Evolutionary conservation across 1,284 basidiomycete species (phyloP).

Genomic region (Chondrostereum purpureum): DNA sequence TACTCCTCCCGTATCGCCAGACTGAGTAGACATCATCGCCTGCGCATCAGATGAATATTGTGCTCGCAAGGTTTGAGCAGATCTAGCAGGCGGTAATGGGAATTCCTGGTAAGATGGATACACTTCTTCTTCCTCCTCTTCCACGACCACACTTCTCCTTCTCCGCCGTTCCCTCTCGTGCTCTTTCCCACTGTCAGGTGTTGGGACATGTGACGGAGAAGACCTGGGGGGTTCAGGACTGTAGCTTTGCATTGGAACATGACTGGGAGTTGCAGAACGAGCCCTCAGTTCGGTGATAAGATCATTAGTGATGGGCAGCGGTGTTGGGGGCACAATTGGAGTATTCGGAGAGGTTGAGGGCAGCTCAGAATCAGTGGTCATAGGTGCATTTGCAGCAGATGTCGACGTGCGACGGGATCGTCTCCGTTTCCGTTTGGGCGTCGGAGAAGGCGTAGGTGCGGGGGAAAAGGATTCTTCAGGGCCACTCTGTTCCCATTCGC

Average conservation of each 20-base stretch:
- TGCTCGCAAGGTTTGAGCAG: slow-evolving; percentile 24
- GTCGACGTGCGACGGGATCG: slow-evolving; percentile 53
- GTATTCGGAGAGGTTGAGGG: slow-evolving; percentile 55
- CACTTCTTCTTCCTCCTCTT: slow-evolving; percentile 55
- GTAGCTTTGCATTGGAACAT: slow-evolving; percentile 20
- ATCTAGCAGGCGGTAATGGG: slow-evolving; percentile 22
- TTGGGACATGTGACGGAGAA: slow-evolving; percentile 4
- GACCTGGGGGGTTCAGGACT: slow-evolving; percentile 8
- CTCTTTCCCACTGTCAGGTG: slow-evolving; percentile 3
- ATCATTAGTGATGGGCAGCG: slow-evolving; percentile 32
- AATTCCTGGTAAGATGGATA: slow-evolving; percentile 26
- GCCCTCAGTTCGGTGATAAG: slow-evolving; percentile 31
- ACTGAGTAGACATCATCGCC: slow-evolving; percentile 29
- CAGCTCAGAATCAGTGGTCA: slow-evolving; percentile 60
- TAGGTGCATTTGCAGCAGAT: slow-evolving; percentile 30
- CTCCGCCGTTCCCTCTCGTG: slow-evolving; percentile 34
- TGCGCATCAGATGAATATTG: slow-evolving; percentile 47
- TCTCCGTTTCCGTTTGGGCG: slow-evolving; percentile 49
- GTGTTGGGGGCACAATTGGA: slow-evolving; percentile 49
- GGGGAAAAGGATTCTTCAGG: slow-evolving; percentile 45
- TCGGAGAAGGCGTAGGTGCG: slow-evolving; percentile 30
- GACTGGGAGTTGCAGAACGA: slow-evolving; percentile 34
- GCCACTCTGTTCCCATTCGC: slow-evolving; percentile 57
- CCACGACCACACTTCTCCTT: slow-evolving; percentile 62
- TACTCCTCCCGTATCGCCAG: slow-evolving; percentile 38